Base-by-base conservation (phyloP, 495 filamentous ascomycete genomes). In the Pyrenula aspistea region DNA sequence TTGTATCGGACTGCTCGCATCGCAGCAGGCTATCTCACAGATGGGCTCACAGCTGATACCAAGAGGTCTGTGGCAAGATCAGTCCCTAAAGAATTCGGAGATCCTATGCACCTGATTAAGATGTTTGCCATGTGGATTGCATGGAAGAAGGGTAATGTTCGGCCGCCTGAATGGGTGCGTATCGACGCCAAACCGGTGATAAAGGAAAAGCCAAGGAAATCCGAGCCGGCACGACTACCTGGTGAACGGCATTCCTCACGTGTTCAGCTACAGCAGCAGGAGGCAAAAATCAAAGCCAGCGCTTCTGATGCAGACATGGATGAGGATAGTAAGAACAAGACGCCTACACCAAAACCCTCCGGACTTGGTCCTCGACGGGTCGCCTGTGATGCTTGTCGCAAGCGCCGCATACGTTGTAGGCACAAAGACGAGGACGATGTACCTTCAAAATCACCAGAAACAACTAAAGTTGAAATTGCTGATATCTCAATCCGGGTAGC, bases 121-220 rank as follows among this genome's bases (percentile, higher is more conserved):
- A 77, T 58, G 22, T 88, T 89, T 59, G 85, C 83, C 2, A 74
- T 85, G 21, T 89, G 86, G 86, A 78, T 78, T 47, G 77, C 83
- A 22, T 88, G 84, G 84, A 89, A 89, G 62, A 83, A 83, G 53
- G 85, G 85, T 2, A 83, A 85, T 59, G 85, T 87, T 60, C 71
- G 69, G 53, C 79, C 85, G 23, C 81, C 86, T 25, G 71, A 77
- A 55, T 89, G 86, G 86, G 85, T 81, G 49, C 74, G 69, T 20
- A 72, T 75, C 2, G 75, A 77, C 24, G 10, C 50, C 8, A 52
- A 52, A 52, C 31, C 31, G 15, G 31, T 42, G 8, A 42, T 42
- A 8, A 24, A 20, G n/a, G 50, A 52, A 4, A 52, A 52, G 50
- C 50, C n/a, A 8, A 52, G 20, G 19, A 52, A 52, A 19, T 8